Evolutionary conservation across 768 basidiomycete genomes (phyloP).

Genomic region (Trichaptum fuscoviolaceum): DNA sequence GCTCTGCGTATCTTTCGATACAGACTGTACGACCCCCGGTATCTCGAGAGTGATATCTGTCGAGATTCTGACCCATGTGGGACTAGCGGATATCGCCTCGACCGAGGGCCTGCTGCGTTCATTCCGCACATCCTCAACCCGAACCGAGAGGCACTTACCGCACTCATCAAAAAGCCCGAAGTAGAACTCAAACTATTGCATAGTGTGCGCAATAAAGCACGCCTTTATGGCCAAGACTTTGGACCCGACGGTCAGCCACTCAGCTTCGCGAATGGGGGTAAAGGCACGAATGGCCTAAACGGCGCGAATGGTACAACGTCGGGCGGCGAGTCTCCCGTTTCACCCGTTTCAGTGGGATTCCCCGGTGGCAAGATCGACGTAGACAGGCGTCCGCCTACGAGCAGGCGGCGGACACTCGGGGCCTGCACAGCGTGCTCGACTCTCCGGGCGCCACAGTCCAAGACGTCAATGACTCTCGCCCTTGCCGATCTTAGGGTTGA

Average conservation of each 20-base stretch:
- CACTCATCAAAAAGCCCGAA: conserved; percentile 93
- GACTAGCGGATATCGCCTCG: no score
- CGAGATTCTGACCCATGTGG: no score
- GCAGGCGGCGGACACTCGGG: no score
- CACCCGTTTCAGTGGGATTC: conserved; percentile 17
- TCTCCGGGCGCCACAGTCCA: no score
- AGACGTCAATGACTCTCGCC: no score
- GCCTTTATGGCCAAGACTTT: conserved; percentile 76
- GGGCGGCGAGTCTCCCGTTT: background rate
- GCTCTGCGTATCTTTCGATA: no score
- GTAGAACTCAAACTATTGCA: conserved; percentile 83
- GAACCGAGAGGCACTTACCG: conserved; percentile 73
- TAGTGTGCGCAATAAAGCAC: conserved; percentile 81
- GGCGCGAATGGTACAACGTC: background rate
- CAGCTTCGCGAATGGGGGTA: background rate
- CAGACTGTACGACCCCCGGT: no score
- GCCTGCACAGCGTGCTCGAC: no score
- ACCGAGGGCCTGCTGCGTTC: conserved; percentile 86
- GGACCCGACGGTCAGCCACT: conserved; percentile 57
- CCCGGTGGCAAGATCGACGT: conserved; percentile 75
- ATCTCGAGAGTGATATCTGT: no score
- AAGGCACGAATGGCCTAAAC: background rate
- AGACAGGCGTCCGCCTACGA: no score
- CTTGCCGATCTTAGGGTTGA: no score
- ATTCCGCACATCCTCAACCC: conserved; percentile 85